Base-by-base conservation (phyloP, 2,329 filamentous ascomycete genomes). In the Sporothrix globosa region DNA sequence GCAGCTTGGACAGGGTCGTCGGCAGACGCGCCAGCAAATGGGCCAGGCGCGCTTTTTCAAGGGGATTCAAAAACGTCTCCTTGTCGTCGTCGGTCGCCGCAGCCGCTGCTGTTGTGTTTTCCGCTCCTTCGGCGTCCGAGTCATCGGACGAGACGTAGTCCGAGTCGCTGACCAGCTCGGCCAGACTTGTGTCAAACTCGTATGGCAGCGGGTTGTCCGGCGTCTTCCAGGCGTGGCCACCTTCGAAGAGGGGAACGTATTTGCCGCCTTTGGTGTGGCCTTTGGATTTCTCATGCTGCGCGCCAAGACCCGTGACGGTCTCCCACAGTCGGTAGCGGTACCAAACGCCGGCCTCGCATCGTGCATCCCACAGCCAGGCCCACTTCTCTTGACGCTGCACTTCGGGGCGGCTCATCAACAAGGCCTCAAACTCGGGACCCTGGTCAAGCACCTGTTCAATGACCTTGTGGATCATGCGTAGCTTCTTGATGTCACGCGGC, bases 321-420 rank as follows among this genome's bases (percentile, higher is more conserved):
- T 96, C 90, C 92, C 94, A 97, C 58, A 98, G 77, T 58, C 92
- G 88, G 91, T 93, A 98, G 56, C 96, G 89, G 79, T 98, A 98
- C 86, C 94, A 99, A 19, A 96, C 87, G 19, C 91, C 95, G 34
- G 89, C 93, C 73, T 86, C 84, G 76, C 90, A 94, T 74, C 90
- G 87, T 24, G 93, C 87, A 78, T 98, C 91, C 90, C 92, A 99
- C 5, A 99, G 84, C 92, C 94, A 99, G 0, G 93, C 91, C 89
- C 95, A 98, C 74, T 91, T 93, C 78, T 97, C 92, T 72, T 97
- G 92, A 53, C 85, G 86, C 77, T 97, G 92, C 0, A 98, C 91
- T 69, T 93, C 89, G 0, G 91, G 88, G 21, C 92, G 86, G 66
- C 90, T 91, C 96, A 98, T 98, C 7, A 99, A 85, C 2, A 97